Evolutionary conservation across 768 basidiomycete species (phyloP).

Genomic region (Pleurotus citrinopileatus): DNA sequence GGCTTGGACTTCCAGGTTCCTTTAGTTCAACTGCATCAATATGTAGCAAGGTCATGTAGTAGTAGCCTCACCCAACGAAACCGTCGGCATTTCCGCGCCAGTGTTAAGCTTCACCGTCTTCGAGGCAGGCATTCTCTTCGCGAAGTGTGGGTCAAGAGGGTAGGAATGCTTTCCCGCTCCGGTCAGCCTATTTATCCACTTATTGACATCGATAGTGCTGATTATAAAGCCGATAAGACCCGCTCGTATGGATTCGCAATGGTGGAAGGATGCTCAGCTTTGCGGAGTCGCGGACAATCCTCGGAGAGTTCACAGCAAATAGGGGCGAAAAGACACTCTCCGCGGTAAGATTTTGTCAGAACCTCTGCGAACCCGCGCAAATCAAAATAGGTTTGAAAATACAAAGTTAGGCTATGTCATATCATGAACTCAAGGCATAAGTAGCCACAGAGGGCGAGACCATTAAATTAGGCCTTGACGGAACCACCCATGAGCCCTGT

Average conservation of each 20-base stretch:
- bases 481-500: slow-evolving; percentile 8
- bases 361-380: not conserved
- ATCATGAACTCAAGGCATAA: too few relatives aligned
- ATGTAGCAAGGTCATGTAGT: too few relatives aligned
- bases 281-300: not conserved
- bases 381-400: not conserved
- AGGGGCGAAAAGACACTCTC: too few relatives aligned
- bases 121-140: slow-evolving; percentile 46
- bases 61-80: slow-evolving; percentile 54
- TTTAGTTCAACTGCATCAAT: too few relatives aligned
- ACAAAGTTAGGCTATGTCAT: not conserved
- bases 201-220: slow-evolving; percentile 4
- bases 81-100: slow-evolving; percentile 71
- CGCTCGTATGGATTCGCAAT: not conserved
- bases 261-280: not conserved
- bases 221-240: slow-evolving; percentile 8
- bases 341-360: too few relatives aligned
- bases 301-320: too few relatives aligned
- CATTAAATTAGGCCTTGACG: not conserved
- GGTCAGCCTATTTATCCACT: not conserved
- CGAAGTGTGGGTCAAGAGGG: not conserved
- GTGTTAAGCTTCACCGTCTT: slow-evolving; percentile 66
- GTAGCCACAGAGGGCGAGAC: too few relatives aligned
- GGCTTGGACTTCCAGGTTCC: slow-evolving; percentile 81
- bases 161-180: not conserved